Conservation (phyloP, 139 green algal genomes). For the Tetraselmis chui region DNA sequence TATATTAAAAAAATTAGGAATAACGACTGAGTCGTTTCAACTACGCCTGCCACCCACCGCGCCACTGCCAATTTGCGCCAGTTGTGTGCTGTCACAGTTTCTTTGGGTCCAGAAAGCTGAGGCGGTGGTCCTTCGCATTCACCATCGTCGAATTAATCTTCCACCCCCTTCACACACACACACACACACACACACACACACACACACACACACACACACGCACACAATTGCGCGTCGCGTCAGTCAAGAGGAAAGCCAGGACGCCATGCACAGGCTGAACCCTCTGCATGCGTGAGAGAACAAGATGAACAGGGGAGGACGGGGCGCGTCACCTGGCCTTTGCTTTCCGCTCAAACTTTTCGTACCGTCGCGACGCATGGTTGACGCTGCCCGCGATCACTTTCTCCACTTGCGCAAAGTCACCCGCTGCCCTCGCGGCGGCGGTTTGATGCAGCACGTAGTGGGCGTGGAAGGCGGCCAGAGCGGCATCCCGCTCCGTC, state of each 20-base stretch:
- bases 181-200: too few relatives aligned
- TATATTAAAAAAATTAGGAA: too few relatives aligned
- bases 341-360: neutral
- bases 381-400: neutral
- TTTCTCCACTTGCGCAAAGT: neutral
- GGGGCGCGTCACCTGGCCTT: neutral
- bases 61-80: too few relatives aligned
- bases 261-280: too few relatives aligned
- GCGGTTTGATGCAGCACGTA: neutral
- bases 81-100: too few relatives aligned
- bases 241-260: too few relatives aligned
- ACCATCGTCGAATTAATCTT: neutral
- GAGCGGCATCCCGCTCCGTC: neutral
- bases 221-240: too few relatives aligned
- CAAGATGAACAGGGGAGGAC: neutral
- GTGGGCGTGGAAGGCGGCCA: neutral
- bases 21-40: too few relatives aligned
- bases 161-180: neutral
- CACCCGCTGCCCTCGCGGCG: neutral
- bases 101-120: neutral
- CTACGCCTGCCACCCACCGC: neutral
- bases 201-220: too few relatives aligned
- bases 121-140: neutral
- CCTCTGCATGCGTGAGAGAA: too few relatives aligned
- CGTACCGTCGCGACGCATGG: neutral